These are phyloP conservation scores for Carex scoparia DNA, from an alignment of 176 grass and related monocot genomes.

Conservation along the genomic window DNA sequence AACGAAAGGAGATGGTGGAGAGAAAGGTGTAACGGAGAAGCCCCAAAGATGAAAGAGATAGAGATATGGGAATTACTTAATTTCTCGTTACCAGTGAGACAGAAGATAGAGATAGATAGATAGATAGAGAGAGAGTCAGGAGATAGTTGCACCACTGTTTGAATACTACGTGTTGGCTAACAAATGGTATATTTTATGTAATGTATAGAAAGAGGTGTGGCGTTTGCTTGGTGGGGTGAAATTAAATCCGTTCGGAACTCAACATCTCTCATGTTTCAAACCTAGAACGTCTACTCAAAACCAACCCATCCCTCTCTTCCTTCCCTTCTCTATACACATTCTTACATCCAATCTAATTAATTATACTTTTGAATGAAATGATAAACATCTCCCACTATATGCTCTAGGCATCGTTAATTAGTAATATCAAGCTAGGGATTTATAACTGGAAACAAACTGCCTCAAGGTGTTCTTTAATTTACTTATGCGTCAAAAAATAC, in stretches of 20 bases:
- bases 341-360: constrained; percentile 49
- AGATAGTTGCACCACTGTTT: constrained; percentile 88
- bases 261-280: constrained; percentile 90
- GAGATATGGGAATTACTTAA: constrained; percentile 17
- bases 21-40: constrained; percentile 27
- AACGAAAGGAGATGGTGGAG: constrained; percentile 33
- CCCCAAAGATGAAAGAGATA: constrained; percentile 8
- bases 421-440: not conserved
- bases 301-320: constrained; percentile 63
- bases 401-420: not conserved
- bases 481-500: not conserved
- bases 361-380: constrained; percentile 13
- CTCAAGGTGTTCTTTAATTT: not conserved
- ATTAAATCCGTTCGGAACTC: constrained; percentile 59
- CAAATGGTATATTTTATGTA: constrained; percentile 39
- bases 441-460: not conserved
- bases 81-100: constrained; percentile 48
- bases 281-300: constrained; percentile 98
- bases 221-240: constrained; percentile 82
- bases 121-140: constrained; percentile 41
- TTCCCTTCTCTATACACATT: constrained; percentile 28
- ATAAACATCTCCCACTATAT: constrained; percentile 10
- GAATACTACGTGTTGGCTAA: constrained; percentile 89
- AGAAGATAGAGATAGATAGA: constrained; percentile 37
- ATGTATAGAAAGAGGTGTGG: constrained; percentile 17